Evolutionary conservation across 148 eudicot genomes (phyloP).

Genomic region (Mesembryanthemum crystallinum): DNA sequence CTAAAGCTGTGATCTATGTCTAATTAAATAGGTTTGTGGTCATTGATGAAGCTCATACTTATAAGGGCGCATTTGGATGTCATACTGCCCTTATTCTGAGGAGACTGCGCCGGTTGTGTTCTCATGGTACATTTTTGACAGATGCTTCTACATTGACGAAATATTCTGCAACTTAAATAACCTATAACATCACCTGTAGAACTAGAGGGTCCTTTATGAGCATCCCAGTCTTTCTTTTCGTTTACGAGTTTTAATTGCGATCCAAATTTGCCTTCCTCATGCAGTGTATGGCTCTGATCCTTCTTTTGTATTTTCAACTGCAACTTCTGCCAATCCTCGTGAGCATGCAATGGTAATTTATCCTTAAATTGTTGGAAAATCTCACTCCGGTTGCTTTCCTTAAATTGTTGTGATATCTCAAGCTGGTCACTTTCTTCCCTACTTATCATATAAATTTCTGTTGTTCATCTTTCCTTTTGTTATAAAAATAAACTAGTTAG

Average conservation of each 20-base stretch:
- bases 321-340: constrained; percentile 86
- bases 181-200: neutral
- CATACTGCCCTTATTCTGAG: constrained; percentile 90
- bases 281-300: constrained; percentile 92
- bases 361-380: neutral
- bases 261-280: constrained; percentile 30
- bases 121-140: constrained; percentile 62
- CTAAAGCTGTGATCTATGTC: constrained; percentile 8
- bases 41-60: constrained; percentile 90
- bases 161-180: neutral
- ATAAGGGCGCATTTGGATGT: constrained; percentile 95
- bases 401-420: neutral
- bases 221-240: neutral
- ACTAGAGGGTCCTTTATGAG: neutral
- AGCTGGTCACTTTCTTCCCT: neutral
- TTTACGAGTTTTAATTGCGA: constrained; percentile 1
- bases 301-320: constrained; percentile 84
- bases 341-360: constrained; percentile 90
- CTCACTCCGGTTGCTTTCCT: constrained; percentile 4
- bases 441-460: neutral
- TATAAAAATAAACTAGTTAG: neutral
- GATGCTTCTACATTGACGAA: neutral
- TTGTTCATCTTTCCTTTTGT: neutral
- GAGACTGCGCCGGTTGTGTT: constrained; percentile 85
- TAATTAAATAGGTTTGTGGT: constrained; percentile 56